phyloP scores from a whole-genome alignment of 352 stramenopile species.

The Phytophthora colocasiae region DNA sequence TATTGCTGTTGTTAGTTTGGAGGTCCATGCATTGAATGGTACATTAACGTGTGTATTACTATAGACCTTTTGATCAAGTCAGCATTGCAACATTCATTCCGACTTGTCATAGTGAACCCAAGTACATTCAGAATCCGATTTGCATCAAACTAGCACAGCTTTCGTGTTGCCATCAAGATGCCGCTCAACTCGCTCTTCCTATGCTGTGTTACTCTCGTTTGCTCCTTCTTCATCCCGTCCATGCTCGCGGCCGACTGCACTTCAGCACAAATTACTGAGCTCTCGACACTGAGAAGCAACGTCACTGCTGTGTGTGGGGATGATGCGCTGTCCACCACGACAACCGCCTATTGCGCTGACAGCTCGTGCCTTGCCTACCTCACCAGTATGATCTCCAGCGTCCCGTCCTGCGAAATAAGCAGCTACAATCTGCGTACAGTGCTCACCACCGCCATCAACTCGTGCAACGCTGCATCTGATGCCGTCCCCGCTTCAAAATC shows the following conservation, averaged over 20 bases:
- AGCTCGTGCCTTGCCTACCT: constrained; percentile 33
- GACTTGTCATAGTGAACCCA: neutral
- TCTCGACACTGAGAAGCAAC: constrained; percentile 34
- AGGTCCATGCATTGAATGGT: constrained; percentile 8
- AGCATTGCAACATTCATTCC: constrained; percentile 4
- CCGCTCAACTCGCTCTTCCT: neutral
- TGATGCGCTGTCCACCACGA: constrained; percentile 26
- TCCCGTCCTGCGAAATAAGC: constrained; percentile 38
- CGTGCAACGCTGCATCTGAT: constrained; percentile 37
- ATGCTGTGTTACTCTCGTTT: constrained; percentile 2
- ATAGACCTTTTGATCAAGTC: constrained; percentile 22
- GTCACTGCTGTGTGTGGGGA: constrained; percentile 38
- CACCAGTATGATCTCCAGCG: constrained; percentile 26
- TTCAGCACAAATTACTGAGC: constrained; percentile 25
- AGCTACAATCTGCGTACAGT: constrained; percentile 45
- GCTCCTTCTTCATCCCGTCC: neutral
- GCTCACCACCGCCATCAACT: constrained; percentile 29
- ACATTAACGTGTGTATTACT: neutral
- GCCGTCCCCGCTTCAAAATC: constrained; percentile 37
- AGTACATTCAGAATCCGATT: constrained; percentile 16
- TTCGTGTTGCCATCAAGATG: neutral
- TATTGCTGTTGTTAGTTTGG: constrained; percentile 21
- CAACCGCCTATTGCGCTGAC: constrained; percentile 26
- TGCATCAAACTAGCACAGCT: constrained; percentile 10
- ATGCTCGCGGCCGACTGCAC: constrained; percentile 32